Percentiles rank a stretch among this genome's conserved stretches.
phyloP scores from a whole-genome alignment of 495 filamentous ascomycete species.

The Platismatia glauca region DNA sequence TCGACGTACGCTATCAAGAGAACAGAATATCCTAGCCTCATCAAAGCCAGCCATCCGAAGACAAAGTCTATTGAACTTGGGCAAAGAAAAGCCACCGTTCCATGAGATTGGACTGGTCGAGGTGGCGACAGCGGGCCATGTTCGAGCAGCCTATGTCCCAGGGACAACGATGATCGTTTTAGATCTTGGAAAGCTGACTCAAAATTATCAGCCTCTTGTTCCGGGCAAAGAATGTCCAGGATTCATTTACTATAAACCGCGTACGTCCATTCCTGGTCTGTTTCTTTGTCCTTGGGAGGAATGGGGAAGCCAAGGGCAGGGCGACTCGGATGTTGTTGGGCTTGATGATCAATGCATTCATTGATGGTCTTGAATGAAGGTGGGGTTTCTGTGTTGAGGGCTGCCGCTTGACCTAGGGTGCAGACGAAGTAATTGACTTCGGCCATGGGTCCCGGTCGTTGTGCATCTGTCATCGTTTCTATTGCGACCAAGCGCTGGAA shows the following conservation, averaged over 20 bases:
- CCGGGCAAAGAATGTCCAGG: background rate
- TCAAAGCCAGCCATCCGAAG: conserved; percentile 44
- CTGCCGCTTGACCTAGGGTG: conserved; percentile 40
- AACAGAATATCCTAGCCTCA: conserved; percentile 39
- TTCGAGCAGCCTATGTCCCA: background rate
- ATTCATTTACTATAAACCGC: conserved; percentile 21
- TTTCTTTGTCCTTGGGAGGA: conserved; percentile 1
- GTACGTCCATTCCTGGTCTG: conserved; percentile 17
- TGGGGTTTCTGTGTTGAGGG: conserved; percentile 23
- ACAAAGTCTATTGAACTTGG: conserved; percentile 42
- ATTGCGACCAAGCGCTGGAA: background rate
- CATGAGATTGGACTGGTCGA: background rate
- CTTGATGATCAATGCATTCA: conserved; percentile 38
- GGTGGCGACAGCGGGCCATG: conserved; percentile 15
- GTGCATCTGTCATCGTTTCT: background rate
- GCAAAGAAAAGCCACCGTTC: conserved; percentile 39
- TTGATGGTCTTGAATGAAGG: conserved; percentile 35
- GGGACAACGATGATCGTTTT: background rate
- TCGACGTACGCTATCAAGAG: conserved; percentile 42
- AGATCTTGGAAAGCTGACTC: background rate
- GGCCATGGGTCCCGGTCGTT: background rate
- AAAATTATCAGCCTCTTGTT: background rate
- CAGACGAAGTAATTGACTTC: conserved; percentile 42
- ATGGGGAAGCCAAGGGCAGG: conserved; percentile 40
- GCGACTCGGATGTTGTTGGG: conserved; percentile 23